Evolutionary conservation across 2,329 filamentous ascomycete genomes (phyloP).

Genomic region (Monilinia polystroma): DNA sequence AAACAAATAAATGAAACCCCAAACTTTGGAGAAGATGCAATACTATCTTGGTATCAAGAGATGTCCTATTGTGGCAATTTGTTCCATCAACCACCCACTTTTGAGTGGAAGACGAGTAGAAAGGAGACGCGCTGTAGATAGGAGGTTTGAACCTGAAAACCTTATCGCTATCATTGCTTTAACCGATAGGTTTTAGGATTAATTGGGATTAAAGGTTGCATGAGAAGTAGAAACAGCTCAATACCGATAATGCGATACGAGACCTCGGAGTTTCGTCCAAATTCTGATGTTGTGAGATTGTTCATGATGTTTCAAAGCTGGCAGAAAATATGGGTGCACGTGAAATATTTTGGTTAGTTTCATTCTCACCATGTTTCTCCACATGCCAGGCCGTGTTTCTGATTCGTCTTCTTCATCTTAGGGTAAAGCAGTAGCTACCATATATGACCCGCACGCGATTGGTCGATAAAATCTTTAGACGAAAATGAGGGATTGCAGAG

Average conservation of each 20-base stretch:
- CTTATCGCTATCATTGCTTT: conserved; percentile 9
- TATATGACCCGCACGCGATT: neutral
- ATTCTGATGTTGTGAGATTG: neutral
- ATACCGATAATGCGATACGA: neutral
- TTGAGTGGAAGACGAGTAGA: conserved; percentile 2
- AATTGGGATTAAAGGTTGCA: neutral
- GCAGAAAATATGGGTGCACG: neutral
- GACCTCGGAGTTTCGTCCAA: neutral
- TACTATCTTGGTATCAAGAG: neutral
- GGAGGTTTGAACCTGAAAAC: neutral
- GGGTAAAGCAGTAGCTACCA: neutral
- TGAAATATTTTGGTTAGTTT: neutral
- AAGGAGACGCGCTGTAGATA: conserved; percentile 1
- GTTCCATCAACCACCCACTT: conserved; percentile 11
- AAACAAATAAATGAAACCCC: neutral
- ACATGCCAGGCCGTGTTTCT: neutral
- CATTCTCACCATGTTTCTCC: conserved; percentile 1
- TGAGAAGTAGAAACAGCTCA: neutral
- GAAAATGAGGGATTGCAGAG: neutral
- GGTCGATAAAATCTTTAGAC: neutral
- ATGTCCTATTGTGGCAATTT: conserved; percentile 13
- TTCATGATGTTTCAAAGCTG: neutral
- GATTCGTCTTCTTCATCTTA: neutral
- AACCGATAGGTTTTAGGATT: neutral
- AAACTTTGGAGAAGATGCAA: neutral